phyloP scores from a whole-genome alignment of 306 rosid species.

The Lablab purpureus region DNA sequence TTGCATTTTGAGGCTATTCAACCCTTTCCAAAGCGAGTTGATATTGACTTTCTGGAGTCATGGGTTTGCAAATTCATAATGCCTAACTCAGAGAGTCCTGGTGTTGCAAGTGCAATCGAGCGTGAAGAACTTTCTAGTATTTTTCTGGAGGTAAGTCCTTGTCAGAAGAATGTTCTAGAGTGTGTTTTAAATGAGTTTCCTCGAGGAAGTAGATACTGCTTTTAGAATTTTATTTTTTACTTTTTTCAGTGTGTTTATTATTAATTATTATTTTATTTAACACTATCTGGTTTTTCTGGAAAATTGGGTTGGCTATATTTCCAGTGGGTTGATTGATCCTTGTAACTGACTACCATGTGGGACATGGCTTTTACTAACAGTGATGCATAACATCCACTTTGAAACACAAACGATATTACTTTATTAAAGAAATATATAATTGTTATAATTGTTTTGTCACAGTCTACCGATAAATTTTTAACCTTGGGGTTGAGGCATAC shows the following conservation, averaged over 20 bases:
- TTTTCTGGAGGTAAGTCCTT: conserved; percentile 74
- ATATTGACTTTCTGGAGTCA: conserved; percentile 76
- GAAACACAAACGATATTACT: not conserved
- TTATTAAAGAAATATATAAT: not conserved
- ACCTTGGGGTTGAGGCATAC: not conserved
- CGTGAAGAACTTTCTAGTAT: conserved; percentile 94
- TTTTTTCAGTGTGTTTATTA: not conserved
- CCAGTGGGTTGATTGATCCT: not conserved
- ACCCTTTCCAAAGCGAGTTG: conserved; percentile 73
- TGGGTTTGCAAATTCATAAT: conserved; percentile 76
- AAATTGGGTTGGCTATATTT: not conserved
- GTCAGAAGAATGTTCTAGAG: not conserved
- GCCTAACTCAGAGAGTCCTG: conserved; percentile 70
- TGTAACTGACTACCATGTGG: not conserved
- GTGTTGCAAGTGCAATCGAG: conserved; percentile 65
- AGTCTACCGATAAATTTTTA: not conserved
- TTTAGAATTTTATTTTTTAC: not conserved
- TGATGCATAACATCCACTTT: not conserved
- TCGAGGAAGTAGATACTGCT: not conserved
- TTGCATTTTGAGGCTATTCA: conserved; percentile 92
- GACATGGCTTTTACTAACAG: not conserved
- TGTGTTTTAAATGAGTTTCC: not conserved
- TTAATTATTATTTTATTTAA: not conserved
- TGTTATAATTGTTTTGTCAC: not conserved
- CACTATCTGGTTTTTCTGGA: not conserved